Percentiles rank a stretch among this genome's conserved stretches.
Conservation (phyloP, 192 early-diverging fungal species). For the Entomortierella chlamydospora region DNA sequence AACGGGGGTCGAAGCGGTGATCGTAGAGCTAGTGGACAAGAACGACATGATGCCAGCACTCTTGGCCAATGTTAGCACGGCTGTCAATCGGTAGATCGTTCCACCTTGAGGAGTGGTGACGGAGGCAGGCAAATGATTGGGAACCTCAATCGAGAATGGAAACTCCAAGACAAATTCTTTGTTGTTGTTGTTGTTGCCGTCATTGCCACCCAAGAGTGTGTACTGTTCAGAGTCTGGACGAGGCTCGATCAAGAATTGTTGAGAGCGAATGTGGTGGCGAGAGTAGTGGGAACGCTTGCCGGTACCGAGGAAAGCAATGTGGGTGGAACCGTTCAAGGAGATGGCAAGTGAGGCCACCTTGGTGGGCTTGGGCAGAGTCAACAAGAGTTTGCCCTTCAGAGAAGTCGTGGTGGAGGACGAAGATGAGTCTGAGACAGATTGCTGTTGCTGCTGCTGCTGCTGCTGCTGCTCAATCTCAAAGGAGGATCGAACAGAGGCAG, state of each 20-base stretch:
- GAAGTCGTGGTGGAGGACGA: slow-evolving; percentile 2
- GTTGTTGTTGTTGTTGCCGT: not conserved
- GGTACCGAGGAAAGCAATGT: slow-evolving; percentile 46
- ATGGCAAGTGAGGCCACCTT: slow-evolving; percentile 37
- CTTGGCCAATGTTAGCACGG: slow-evolving; percentile 38
- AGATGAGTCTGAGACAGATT: not conserved
- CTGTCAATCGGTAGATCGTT: slow-evolving; percentile 50
- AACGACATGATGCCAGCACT: slow-evolving; percentile 44
- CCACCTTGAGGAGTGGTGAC: slow-evolving; percentile 50
- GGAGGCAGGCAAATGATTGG: slow-evolving; percentile 36
- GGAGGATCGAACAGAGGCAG: slow-evolving; percentile 38
- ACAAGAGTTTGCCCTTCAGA: slow-evolving; percentile 20
- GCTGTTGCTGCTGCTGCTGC: not conserved
- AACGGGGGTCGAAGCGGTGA: slow-evolving; percentile 17
- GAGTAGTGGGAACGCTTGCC: slow-evolving; percentile 51
- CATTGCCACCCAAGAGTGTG: slow-evolving; percentile 21
- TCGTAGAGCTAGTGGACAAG: slow-evolving; percentile 24
- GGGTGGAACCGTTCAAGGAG: slow-evolving; percentile 40
- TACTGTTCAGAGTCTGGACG: slow-evolving; percentile 21
- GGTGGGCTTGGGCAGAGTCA: slow-evolving; percentile 37
- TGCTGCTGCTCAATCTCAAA: slow-evolving; percentile 25
- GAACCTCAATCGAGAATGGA: slow-evolving; percentile 39
- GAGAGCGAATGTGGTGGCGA: slow-evolving; percentile 39
- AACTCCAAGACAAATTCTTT: not conserved
- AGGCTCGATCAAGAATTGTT: slow-evolving; percentile 42